Evolutionary conservation across 2,329 filamentous ascomycete species (phyloP).

Genomic region (Cercospora sojina): DNA sequence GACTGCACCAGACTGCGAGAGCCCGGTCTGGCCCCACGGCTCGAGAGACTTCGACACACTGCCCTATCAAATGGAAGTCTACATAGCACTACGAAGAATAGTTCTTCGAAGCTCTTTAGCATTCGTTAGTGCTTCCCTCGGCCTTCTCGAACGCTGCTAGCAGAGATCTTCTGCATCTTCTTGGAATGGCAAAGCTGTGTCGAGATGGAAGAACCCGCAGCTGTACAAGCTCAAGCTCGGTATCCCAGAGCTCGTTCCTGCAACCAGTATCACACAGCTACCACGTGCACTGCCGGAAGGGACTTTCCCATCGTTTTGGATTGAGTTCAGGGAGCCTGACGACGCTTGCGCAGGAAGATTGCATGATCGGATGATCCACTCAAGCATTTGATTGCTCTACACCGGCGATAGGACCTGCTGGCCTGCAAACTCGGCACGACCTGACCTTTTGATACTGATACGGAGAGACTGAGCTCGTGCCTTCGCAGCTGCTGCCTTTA

Average conservation of each 20-base stretch:
- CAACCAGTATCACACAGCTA: neutral
- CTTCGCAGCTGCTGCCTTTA: neutral
- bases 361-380: constrained; percentile 1
- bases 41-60: neutral
- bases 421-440: neutral
- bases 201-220: neutral
- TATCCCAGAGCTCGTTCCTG: neutral
- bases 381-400: neutral
- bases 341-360: neutral
- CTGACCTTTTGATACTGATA: neutral
- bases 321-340: neutral
- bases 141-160: neutral
- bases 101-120: neutral
- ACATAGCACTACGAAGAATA: neutral
- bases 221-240: neutral
- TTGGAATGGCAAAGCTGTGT: neutral
- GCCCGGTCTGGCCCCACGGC: neutral
- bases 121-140: neutral
- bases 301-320: neutral
- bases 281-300: neutral
- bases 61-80: neutral
- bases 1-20: neutral
- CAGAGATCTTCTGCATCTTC: neutral
- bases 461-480: neutral
- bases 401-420: neutral